These are phyloP conservation scores for Delphinella strobiligena DNA, from an alignment of 2,329 filamentous ascomycete genomes.

Conservation along the genomic window DNA sequence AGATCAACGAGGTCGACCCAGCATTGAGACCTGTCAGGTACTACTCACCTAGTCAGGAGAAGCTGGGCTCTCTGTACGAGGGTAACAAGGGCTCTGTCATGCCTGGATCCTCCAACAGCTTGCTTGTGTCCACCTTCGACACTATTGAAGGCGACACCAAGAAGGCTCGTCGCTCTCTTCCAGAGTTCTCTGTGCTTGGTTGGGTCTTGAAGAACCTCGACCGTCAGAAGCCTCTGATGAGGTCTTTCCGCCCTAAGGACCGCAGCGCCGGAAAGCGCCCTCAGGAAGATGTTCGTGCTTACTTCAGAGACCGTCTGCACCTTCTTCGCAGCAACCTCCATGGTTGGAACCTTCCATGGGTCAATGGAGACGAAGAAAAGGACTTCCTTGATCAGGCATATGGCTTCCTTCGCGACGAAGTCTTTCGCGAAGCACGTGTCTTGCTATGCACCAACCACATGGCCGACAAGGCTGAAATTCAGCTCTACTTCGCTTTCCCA, in stretches of 20 bases:
- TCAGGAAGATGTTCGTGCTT: not conserved
- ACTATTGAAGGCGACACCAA: not conserved
- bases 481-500: not conserved
- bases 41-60: not conserved
- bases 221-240: too few relatives aligned
- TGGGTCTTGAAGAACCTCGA: not conserved
- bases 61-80: not conserved
- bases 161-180: not conserved
- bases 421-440: not conserved
- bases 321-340: not conserved
- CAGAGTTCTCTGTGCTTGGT: not conserved
- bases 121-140: not conserved
- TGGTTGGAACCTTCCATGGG: not conserved
- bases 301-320: not conserved
- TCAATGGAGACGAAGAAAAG: not conserved
- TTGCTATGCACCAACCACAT: not conserved
- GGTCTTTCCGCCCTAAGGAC: too few relatives aligned
- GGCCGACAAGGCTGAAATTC: too few relatives aligned
- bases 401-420: not conserved
- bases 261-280: too few relatives aligned
- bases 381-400: not conserved
- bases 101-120: not conserved
- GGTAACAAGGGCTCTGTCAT: not conserved
- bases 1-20: not conserved
- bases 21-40: not conserved